Conservation (phyloP, 1,284 basidiomycete genomes). For the Apiotrichum domesticum region DNA sequence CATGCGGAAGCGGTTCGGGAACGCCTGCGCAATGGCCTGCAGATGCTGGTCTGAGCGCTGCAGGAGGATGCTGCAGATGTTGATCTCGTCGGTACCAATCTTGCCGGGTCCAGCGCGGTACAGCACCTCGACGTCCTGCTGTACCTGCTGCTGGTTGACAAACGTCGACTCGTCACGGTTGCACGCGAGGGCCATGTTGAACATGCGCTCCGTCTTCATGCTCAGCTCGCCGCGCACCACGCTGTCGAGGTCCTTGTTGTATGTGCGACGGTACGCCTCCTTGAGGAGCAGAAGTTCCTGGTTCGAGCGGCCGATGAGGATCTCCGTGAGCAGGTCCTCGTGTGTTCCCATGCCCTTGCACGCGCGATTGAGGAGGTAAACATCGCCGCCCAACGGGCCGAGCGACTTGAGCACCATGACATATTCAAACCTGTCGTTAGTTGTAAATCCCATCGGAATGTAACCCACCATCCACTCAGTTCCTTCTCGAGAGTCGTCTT, state of each 20-base stretch:
- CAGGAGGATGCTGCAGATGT: conserved; percentile 45
- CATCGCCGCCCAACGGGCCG: conserved; percentile 45
- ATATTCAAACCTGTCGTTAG: conserved; percentile 38
- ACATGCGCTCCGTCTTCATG: conserved; percentile 47
- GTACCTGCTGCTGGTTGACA: conserved; percentile 43
- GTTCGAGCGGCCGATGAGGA: conserved; percentile 45
- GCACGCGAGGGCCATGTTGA: conserved; percentile 45
- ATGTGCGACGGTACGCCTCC: conserved; percentile 40
- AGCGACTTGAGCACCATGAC: conserved; percentile 41
- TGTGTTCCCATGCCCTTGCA: conserved; percentile 46
- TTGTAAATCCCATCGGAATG: too few relatives aligned
- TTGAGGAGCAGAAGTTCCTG: conserved; percentile 47
- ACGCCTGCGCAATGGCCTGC: conserved; percentile 40
- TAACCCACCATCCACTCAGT: conserved; percentile 40
- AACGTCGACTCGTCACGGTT: conserved; percentile 42
- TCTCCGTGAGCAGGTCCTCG: conserved; percentile 46
- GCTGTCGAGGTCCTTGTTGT: conserved; percentile 39
- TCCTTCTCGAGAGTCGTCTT: conserved; percentile 46
- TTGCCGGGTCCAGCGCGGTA: conserved; percentile 44
- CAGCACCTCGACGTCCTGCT: conserved; percentile 44
- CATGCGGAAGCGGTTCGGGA: conserved; percentile 34
- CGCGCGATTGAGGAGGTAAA: conserved; percentile 41
- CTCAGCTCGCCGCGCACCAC: conserved; percentile 45
- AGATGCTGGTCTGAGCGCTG: conserved; percentile 44
- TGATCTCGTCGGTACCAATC: conserved; percentile 48